A percentile compares a stretch with the other conserved stretches of the same genome.
These are phyloP conservation scores for Coemansia sp. DNA, from an alignment of 192 early-diverging fungal species.

Conservation along the genomic window DNA sequence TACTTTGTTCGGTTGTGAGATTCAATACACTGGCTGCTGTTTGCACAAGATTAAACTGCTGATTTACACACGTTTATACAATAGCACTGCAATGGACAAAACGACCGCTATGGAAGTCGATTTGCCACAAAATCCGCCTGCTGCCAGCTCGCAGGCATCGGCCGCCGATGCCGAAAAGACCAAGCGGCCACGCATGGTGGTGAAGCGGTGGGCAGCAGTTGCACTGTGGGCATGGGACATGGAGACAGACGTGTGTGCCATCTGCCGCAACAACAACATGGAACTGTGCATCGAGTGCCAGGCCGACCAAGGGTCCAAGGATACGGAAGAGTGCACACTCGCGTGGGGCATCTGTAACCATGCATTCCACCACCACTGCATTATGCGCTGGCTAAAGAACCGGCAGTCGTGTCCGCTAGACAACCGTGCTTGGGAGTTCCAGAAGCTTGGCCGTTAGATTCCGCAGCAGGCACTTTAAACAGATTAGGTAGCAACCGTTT, in stretches of 20 bases:
- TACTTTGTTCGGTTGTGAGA: too few species aligned
- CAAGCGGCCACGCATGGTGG: conserved; percentile 81
- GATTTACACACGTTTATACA: too few species aligned
- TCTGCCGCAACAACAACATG: conserved; percentile 99
- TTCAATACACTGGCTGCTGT: too few species aligned
- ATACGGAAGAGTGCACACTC: conserved; percentile 90
- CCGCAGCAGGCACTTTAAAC: not conserved
- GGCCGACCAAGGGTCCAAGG: conserved; percentile 92
- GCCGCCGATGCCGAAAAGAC: conserved; percentile 8
- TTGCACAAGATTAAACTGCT: too few species aligned
- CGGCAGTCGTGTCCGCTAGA: conserved; percentile 96
- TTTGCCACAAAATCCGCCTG: conserved; percentile 9
- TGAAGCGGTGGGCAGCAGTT: conserved; percentile 99
- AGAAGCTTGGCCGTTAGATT: conserved; percentile 69
- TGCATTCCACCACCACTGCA: conserved; percentile 99
- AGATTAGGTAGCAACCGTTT: not conserved
- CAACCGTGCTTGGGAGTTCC: conserved; percentile 96
- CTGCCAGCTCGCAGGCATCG: not conserved
- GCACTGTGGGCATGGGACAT: conserved; percentile 99
- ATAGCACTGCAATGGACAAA: not conserved
- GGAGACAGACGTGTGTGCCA: conserved; percentile 97
- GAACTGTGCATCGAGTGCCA: conserved; percentile 99
- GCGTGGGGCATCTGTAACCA: conserved; percentile 98
- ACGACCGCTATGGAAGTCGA: conserved; percentile 37
- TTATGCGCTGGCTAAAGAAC: conserved; percentile 95